phyloP scores from a whole-genome alignment of 202 grass and related monocot species.

The Thinopyrum obtusiflorum region DNA sequence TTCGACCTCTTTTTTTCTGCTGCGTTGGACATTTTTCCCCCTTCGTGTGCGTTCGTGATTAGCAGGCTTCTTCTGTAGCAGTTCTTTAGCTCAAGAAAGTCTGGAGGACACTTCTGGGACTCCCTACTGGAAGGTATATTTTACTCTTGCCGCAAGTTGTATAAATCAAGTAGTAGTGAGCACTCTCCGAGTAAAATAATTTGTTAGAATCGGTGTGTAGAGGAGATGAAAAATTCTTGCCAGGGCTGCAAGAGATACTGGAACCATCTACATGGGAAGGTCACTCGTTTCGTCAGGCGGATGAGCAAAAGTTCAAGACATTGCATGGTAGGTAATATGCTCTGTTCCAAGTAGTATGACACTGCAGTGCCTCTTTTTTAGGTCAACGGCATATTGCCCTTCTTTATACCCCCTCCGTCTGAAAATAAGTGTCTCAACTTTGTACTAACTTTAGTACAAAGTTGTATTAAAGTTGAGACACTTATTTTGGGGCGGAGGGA shows the following conservation, averaged over 20 bases:
- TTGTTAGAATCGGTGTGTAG: not conserved
- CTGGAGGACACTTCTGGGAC: not conserved
- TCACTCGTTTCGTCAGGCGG: conserved; percentile 7
- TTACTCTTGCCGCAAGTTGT: not conserved
- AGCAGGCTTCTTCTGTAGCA: not conserved
- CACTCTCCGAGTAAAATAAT: not conserved
- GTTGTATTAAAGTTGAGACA: no score
- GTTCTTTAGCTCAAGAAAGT: not conserved
- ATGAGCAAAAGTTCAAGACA: conserved; percentile 5
- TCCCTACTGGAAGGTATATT: no score
- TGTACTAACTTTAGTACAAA: no score
- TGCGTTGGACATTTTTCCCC: not conserved
- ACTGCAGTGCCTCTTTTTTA: no score
- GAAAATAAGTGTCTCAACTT: no score
- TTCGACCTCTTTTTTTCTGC: not conserved
- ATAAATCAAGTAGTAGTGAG: not conserved
- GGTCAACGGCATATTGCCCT: not conserved
- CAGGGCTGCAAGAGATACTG: conserved; percentile 6
- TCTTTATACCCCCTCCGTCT: not conserved
- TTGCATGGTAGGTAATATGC: conserved; percentile 5
- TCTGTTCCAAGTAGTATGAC: not conserved
- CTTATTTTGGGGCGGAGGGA: no score
- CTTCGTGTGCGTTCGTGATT: not conserved
- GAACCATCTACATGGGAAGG: conserved; percentile 8
- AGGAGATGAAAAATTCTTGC: not conserved